Percentiles rank a stretch among this genome's conserved stretches.
Conservation (phyloP, 1,284 basidiomycete species). For the Cutaneotrichosporon daszewskae region DNA sequence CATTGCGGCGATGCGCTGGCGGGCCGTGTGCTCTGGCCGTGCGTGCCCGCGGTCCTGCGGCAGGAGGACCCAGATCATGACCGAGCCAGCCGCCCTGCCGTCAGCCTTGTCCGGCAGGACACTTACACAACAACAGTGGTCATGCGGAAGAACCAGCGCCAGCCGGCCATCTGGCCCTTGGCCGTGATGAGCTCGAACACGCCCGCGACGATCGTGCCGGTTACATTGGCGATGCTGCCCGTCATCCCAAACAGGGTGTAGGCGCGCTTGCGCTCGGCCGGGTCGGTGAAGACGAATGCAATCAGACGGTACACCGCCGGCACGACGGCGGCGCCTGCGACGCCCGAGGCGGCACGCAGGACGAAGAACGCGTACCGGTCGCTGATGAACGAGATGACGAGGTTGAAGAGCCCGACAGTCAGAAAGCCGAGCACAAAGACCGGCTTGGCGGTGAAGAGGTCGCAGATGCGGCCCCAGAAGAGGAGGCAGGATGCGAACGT, state of each 20-base stretch:
- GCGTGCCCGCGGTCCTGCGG: too few species aligned
- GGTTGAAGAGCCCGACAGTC: slow-evolving; percentile 26
- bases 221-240: slow-evolving; percentile 29
- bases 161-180: slow-evolving; percentile 31
- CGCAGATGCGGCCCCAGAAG: slow-evolving; percentile 32
- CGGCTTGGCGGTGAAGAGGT: slow-evolving; percentile 28
- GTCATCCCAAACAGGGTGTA: slow-evolving; percentile 34
- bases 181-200: slow-evolving; percentile 34
- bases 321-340: slow-evolving; percentile 30
- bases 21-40: slow-evolving; percentile 13
- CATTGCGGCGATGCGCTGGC: not conserved
- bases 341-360: slow-evolving; percentile 32
- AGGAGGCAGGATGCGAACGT: slow-evolving; percentile 31
- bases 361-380: slow-evolving; percentile 37
- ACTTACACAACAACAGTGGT: slow-evolving; percentile 23
- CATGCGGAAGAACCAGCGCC: slow-evolving; percentile 45
- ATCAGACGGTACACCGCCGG: slow-evolving; percentile 36
- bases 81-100: too few species aligned
- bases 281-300: slow-evolving; percentile 21
- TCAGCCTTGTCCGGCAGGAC: too few species aligned
- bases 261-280: slow-evolving; percentile 21
- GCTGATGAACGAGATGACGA: slow-evolving; percentile 34
- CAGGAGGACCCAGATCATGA: too few species aligned
- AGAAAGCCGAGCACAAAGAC: slow-evolving; percentile 28
- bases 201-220: slow-evolving; percentile 28